Percentiles rank a stretch among this genome's conserved stretches.
Conservation (phyloP, 139 green algal species). For the Monoraphidium neglectum region DNA sequence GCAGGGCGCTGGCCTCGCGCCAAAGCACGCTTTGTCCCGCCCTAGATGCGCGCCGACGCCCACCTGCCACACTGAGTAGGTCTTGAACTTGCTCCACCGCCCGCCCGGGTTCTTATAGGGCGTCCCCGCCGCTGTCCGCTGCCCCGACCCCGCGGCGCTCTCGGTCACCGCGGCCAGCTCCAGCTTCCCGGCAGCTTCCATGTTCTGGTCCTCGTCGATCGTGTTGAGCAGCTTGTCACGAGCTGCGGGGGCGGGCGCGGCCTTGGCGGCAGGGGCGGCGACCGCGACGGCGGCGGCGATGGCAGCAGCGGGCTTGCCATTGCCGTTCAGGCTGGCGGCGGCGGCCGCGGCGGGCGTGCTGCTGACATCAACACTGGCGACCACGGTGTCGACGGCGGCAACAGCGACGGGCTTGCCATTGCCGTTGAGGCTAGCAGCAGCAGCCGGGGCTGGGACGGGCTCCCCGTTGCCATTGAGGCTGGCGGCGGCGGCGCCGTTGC, state of each 20-base stretch:
- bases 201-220: constrained; percentile 55
- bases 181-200: constrained; percentile 58
- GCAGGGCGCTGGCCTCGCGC: too few relatives aligned
- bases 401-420: constrained; percentile 32
- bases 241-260: too few relatives aligned
- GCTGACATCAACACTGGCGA: constrained; percentile 23
- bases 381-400: neutral
- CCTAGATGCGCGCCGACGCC: too few relatives aligned
- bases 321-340: constrained; percentile 35
- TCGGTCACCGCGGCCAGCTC: constrained; percentile 46
- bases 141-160: too few relatives aligned
- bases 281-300: too few relatives aligned
- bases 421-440: too few relatives aligned
- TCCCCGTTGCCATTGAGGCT: constrained; percentile 30
- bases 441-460: too few relatives aligned
- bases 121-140: constrained; percentile 48
- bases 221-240: constrained; percentile 38
- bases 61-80: constrained; percentile 64
- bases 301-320: too few relatives aligned
- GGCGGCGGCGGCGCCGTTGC: constrained; percentile 29
- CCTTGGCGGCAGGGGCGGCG: constrained; percentile 2
- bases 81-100: constrained; percentile 78
- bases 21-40: too few relatives aligned
- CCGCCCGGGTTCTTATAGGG: constrained; percentile 67
- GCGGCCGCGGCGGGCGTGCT: constrained; percentile 26